phyloP scores from a whole-genome alignment of 129 eudicot genomes.

The Flaveria bidentis region DNA sequence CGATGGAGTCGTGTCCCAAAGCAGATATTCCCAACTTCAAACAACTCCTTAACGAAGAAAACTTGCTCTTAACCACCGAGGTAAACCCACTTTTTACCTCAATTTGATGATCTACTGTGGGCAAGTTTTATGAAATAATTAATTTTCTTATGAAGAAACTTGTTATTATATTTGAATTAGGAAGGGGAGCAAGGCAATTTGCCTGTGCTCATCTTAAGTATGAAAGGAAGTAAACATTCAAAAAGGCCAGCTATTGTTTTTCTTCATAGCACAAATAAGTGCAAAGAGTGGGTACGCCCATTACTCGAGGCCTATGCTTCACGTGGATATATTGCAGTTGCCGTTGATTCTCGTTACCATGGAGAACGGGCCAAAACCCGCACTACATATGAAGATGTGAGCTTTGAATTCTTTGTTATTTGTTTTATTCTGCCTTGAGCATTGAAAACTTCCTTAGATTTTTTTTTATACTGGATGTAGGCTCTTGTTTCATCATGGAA shows the following conservation, averaged over 20 bases:
- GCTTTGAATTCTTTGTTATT: conserved; percentile 18
- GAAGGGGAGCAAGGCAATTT: conserved; percentile 87
- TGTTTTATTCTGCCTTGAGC: neutral
- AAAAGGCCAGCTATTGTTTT: conserved; percentile 83
- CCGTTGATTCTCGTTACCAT: conserved; percentile 96
- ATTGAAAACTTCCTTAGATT: conserved; percentile 14
- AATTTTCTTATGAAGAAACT: neutral
- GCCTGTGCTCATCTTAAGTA: conserved; percentile 78
- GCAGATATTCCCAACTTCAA: conserved; percentile 60
- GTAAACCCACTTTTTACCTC: conserved; percentile 34
- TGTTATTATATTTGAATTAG: conserved; percentile 36
- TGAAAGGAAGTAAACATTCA: conserved; percentile 48
- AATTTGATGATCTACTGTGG: neutral
- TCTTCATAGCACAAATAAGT: conserved; percentile 84
- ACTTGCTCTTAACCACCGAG: conserved; percentile 84
- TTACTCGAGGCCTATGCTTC: conserved; percentile 98
- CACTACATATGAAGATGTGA: conserved; percentile 85
- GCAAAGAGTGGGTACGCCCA: conserved; percentile 94
- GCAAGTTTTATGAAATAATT: no score
- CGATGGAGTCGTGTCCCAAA: conserved; percentile 90
- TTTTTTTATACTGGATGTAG: conserved; percentile 44
- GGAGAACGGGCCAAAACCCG: conserved; percentile 88
- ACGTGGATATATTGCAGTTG: conserved; percentile 80
- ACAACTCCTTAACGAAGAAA: conserved; percentile 76
- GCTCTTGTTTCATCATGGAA: conserved; percentile 94